Evolutionary conservation across 1,284 basidiomycete genomes (phyloP), one percentile per base, ranked within the genome.

Genomic region (Polyporus tsugae): DNA sequence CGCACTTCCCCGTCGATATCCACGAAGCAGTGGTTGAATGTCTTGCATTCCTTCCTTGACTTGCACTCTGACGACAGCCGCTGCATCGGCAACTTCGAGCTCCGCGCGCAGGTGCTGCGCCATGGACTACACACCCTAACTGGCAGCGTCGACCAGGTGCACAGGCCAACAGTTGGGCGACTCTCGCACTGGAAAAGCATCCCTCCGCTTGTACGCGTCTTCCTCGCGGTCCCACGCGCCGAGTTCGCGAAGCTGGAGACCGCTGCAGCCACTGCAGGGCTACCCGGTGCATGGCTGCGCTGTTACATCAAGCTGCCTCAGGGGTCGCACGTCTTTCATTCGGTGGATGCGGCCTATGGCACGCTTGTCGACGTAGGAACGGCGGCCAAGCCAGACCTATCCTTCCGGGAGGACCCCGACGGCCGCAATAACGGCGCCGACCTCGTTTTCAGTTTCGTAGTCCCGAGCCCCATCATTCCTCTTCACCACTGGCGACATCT

Each of bases 161-260:
- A 15, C 4, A 38, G 9, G 4, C 29, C 63, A 2, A 13, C 41
- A 11, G 52, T 65, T 4, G 76, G 77, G 0, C 70, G 65, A 2
- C 75, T 83, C 22, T 60, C 67, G 1, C 55, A 38, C 3, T 83
- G 82, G 82, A 46, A 65, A 5, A 67, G 61, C 1, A 69, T 82
- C 22, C 79, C 82, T 25, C 35, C 67, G 6, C 63, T 73, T 4
- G 58, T 70, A 2, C 70, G 72, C 22, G 73, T 83, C 52, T 72
- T 79, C 44, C 71, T 83, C n/a, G 70, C 72, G n/a, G 77, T 84
- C 29, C 82, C 82, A 13, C 77, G 78, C 38, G 71, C 75, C 4
- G 74, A 74, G 19, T 57, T 82, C 6, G 59, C 60, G 2, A 69
- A 75, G 2, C 57, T 83, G 0, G 63, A 71, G 35, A 62, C 70